phyloP scores from a whole-genome alignment of 2,329 filamentous ascomycete species.

The Alternaria solani region DNA sequence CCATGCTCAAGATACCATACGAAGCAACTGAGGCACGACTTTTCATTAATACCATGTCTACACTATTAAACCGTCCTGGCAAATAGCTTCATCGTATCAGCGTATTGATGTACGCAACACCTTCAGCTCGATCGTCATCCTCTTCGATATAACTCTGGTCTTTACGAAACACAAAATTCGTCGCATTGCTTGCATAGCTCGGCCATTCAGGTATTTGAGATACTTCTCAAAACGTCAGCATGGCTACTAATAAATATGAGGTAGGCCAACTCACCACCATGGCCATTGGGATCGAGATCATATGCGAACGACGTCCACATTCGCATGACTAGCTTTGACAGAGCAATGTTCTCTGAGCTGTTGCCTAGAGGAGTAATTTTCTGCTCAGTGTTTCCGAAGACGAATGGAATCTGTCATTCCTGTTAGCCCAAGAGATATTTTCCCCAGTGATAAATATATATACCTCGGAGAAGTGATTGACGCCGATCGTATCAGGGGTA shows the following conservation, averaged over 20 bases:
- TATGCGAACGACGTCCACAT: slow-evolving; percentile 46
- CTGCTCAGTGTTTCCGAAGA: slow-evolving; percentile 41
- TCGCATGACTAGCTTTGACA: slow-evolving; percentile 37
- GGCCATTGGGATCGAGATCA: slow-evolving; percentile 40
- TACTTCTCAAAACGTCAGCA: slow-evolving; percentile 19
- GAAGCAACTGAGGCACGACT: not conserved
- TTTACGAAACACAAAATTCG: slow-evolving; percentile 40
- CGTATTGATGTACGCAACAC: slow-evolving; percentile 36
- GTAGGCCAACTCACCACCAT: slow-evolving; percentile 26
- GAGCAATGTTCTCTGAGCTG: slow-evolving; percentile 25
- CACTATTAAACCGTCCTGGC: not conserved
- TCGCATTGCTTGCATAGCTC: slow-evolving; percentile 25
- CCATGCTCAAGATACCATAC: not conserved
- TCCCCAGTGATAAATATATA: not conserved
- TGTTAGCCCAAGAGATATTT: slow-evolving; percentile 1
- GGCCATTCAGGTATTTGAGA: slow-evolving; percentile 26
- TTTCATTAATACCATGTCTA: not conserved
- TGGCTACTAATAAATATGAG: no score
- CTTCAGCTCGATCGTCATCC: slow-evolving; percentile 31
- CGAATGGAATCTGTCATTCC: slow-evolving; percentile 35
- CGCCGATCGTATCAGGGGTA: slow-evolving; percentile 34
- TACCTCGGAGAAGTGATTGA: slow-evolving; percentile 44
- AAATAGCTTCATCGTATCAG: slow-evolving; percentile 22
- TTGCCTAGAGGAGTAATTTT: slow-evolving; percentile 39
- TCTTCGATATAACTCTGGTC: slow-evolving; percentile 39